phyloP scores from a whole-genome alignment of 2,329 filamentous ascomycete species.

The Botryosphaeria dothidea region DNA sequence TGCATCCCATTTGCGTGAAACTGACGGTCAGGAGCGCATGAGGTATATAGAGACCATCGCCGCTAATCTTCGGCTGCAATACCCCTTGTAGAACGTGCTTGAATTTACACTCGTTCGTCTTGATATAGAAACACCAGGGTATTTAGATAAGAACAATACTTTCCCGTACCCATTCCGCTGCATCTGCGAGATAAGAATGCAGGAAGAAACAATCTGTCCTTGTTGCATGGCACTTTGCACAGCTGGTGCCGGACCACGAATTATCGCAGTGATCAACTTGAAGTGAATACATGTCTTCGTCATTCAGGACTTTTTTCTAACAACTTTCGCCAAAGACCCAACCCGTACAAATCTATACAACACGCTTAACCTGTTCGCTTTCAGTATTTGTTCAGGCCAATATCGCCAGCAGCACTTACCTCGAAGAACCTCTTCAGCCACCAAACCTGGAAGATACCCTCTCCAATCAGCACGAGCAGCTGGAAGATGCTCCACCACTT shows the following conservation, averaged over 20 bases:
- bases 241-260: neutral
- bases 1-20: too few species aligned
- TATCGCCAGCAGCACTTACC: slow-evolving; percentile 47
- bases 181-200: neutral
- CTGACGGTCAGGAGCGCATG: too few species aligned
- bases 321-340: neutral
- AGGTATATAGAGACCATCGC: neutral
- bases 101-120: neutral
- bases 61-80: neutral
- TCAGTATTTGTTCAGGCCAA: slow-evolving; percentile 26
- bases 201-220: neutral
- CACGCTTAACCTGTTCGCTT: slow-evolving; percentile 59
- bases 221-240: neutral
- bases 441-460: slow-evolving; percentile 98
- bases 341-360: slow-evolving; percentile 48
- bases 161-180: neutral
- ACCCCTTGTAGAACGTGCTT: neutral
- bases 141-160: neutral
- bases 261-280: neutral
- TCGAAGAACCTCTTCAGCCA: slow-evolving; percentile 99
- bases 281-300: slow-evolving; percentile 16
- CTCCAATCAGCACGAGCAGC: slow-evolving; percentile 80
- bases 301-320: slow-evolving; percentile 11
- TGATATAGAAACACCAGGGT: slow-evolving; percentile 7
- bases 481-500: slow-evolving; percentile 99